Percentiles rank a stretch among this genome's conserved stretches.
Evolutionary conservation across 192 early-diverging fungal species (phyloP).

Genomic region (Coemansia sp.): DNA sequence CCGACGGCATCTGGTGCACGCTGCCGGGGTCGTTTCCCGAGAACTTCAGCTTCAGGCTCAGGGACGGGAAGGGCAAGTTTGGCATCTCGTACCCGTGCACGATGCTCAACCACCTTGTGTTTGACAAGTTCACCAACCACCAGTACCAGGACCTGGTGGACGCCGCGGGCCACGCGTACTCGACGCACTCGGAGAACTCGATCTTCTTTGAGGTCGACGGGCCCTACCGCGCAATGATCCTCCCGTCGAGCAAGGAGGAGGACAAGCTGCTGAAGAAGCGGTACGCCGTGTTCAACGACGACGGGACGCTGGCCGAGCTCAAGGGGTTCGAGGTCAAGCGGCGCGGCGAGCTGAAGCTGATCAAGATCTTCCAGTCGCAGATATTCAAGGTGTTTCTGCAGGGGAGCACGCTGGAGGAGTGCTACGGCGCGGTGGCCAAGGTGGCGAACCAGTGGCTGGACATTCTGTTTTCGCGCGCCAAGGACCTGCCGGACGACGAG

Average conservation of each 20-base stretch:
- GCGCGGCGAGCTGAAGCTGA: constrained; percentile 95
- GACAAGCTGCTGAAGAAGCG: constrained; percentile 98
- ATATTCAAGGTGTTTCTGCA: constrained; percentile 94
- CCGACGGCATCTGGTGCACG: constrained; percentile 99
- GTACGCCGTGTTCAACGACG: constrained; percentile 96
- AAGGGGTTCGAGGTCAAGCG: constrained; percentile 99
- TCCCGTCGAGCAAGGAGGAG: constrained; percentile 92
- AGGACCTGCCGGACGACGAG: constrained; percentile 79
- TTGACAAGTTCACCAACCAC: constrained; percentile 94
- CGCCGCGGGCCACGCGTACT: constrained; percentile 61
- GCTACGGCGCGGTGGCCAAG: constrained; percentile 85
- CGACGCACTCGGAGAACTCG: constrained; percentile 81
- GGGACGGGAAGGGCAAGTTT: constrained; percentile 70
- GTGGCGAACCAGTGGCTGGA: constrained; percentile 96
- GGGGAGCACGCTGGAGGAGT: constrained; percentile 79
- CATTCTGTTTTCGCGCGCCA: constrained; percentile 82
- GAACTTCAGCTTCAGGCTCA: constrained; percentile 83
- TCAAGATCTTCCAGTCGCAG: constrained; percentile 96
- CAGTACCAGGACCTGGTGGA: constrained; percentile 89
- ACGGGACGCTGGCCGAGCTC: constrained; percentile 91
- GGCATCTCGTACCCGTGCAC: constrained; percentile 96
- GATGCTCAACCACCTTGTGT: constrained; percentile 97
- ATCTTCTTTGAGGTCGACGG: constrained; percentile 99
- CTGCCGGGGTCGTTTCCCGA: constrained; percentile 91
- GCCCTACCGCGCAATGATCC: constrained; percentile 97